Conservation (phyloP, 2,329 filamentous ascomycete genomes). For the Talaromyces sp. region DNA sequence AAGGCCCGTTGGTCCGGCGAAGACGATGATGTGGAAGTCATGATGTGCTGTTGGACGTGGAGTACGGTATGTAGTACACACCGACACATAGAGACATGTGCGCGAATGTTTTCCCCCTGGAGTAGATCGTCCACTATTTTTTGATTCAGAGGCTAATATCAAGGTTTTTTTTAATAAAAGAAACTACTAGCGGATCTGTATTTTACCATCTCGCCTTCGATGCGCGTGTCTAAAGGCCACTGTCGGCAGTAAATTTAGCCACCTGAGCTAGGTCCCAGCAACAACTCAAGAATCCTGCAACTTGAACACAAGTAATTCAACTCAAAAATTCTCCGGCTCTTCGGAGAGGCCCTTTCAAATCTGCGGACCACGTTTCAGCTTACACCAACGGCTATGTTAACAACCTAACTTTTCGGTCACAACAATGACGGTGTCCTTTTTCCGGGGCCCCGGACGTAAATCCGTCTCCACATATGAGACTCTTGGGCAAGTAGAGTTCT, state of each 20-base stretch:
- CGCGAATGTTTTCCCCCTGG: background rate
- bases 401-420: background rate
- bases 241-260: background rate
- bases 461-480: background rate
- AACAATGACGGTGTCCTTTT: background rate
- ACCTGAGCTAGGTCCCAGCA: background rate
- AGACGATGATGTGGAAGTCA: background rate
- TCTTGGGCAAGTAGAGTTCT: background rate
- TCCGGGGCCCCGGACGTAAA: background rate
- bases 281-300: background rate
- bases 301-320: background rate
- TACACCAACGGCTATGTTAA: background rate
- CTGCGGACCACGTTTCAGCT: background rate
- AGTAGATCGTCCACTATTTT: background rate
- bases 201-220: background rate
- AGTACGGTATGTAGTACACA: background rate
- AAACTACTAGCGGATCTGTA: background rate
- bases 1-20: slow-evolving; percentile 14
- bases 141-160: background rate
- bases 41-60: background rate
- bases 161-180: background rate
- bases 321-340: background rate
- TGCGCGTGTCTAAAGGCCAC: no score
- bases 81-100: background rate
- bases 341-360: background rate